A percentile compares a stretch with the other conserved stretches of the same genome.
phyloP scores from a whole-genome alignment of 805 yeast genomes.

The Ogataea henricii region DNA sequence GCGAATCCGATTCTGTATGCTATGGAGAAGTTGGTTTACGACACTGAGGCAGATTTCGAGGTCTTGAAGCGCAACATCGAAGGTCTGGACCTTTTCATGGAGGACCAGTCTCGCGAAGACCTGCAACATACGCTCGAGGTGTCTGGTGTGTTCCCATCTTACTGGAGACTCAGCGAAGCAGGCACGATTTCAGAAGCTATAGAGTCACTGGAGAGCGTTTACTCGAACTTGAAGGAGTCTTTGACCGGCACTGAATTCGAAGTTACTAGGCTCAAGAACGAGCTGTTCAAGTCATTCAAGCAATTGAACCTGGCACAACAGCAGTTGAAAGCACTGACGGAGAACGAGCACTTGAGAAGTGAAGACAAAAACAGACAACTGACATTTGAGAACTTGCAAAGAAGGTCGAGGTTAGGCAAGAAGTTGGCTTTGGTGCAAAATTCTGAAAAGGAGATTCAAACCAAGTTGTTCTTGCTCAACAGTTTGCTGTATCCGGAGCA shows the following conservation, averaged over 20 bases:
- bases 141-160: constrained; percentile 26
- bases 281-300: constrained; percentile 10
- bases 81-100: constrained; percentile 24
- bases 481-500: constrained; percentile 32
- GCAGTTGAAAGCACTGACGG: constrained; percentile 10
- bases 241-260: not conserved
- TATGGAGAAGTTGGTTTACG: constrained; percentile 33
- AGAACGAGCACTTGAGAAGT: not conserved
- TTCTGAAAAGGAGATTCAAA: constrained; percentile 23
- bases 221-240: not conserved
- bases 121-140: constrained; percentile 25
- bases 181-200: constrained; percentile 21
- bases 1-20: constrained; percentile 23
- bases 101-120: constrained; percentile 24
- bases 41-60: constrained; percentile 33
- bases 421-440: constrained; percentile 16
- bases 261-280: constrained; percentile 8
- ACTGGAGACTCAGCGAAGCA: constrained; percentile 36
- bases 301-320: constrained; percentile 12
- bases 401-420: constrained; percentile 19
- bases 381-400: constrained; percentile 22
- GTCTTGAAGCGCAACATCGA: constrained; percentile 26
- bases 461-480: constrained; percentile 31
- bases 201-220: constrained; percentile 1
- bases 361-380: constrained; percentile 17